phyloP scores from a whole-genome alignment of 345 rosid species.

The Triadica sebifera region DNA sequence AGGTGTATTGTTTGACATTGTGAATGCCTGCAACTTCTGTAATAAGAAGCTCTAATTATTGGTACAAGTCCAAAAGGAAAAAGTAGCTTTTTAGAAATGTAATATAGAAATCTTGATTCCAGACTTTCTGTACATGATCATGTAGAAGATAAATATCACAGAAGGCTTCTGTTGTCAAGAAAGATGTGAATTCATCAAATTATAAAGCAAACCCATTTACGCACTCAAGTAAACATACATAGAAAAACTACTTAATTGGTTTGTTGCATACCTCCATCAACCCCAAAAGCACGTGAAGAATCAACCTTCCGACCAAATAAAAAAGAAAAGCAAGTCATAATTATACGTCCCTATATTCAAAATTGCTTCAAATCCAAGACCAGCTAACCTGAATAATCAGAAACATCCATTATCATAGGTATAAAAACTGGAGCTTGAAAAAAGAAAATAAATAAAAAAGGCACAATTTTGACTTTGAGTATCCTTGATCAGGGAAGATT shows the following conservation, averaged over 20 bases:
- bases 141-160: not conserved
- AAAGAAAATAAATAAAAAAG: not conserved
- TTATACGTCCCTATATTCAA: conserved; percentile 12
- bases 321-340: conserved; percentile 68
- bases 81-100: not conserved
- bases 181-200: not conserved
- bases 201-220: not conserved
- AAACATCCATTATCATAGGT: conserved; percentile 5
- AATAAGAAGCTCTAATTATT: conserved; percentile 16
- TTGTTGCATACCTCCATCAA: conserved; percentile 56
- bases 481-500: not conserved
- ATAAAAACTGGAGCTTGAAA: not conserved
- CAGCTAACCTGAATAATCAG: conserved; percentile 25
- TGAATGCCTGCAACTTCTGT: conserved; percentile 51
- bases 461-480: not conserved
- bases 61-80: not conserved
- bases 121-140: not conserved
- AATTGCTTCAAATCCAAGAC: conserved; percentile 24
- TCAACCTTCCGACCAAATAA: conserved; percentile 28
- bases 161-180: not conserved
- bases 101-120: not conserved
- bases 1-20: conserved; percentile 53
- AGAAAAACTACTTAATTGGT: not conserved
- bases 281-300: conserved; percentile 31
- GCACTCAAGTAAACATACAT: not conserved